Base-by-base conservation (phyloP, 225 moss, liverwort and hornwort genomes). In the Thuidium tamariscinum region DNA sequence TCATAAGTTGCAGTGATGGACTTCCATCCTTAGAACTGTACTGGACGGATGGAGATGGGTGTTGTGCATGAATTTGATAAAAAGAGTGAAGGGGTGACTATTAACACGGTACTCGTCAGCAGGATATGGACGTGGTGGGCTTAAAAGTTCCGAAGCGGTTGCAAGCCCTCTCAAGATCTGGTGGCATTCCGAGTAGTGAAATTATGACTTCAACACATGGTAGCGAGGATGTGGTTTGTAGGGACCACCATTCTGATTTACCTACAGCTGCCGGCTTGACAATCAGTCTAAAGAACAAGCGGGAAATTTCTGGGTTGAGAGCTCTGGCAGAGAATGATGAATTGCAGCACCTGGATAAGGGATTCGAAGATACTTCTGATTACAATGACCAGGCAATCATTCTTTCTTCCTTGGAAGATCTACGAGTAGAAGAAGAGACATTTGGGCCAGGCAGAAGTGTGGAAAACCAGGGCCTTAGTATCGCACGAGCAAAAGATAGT, bases 291-390 rank as follows among this genome's bases (percentile, higher is more conserved):
- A 91, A 88, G 80, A 79, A 54, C 42, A 81, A 74, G 81, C 86
- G 79, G 26, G 83, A 88, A 85, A 77, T 91, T 80, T 89, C 77
- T 80, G 91, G 91, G 62, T 70, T 91, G 83, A 89, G 82, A 91
- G 89, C 89, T 79, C 73, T 91, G 75, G 89, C 86, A 54, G 91
- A 85, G 60, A 85, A 88, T 81, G 64, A 85, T 61, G 91, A 83
- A 83, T 75, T 69, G 20, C 78, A 87, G 64, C 74, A 82, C 36
- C 54, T 85, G 48, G 63, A 69, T 73, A 77, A 74, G 60, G 72
- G 84, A 63, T 71, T 37, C 67, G 75, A 84, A 44, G 84, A 84
- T 59, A 84, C 80, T 55, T 57, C 66, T 69, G 42, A 79, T 79
- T 74, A 42, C 80, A 60, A 69, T 52, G 72, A 63, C 61, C 70